Percentiles rank a stretch among this genome's conserved stretches.
Conservation (phyloP, 331 rosid genomes). For the Malus hybrid region DNA sequence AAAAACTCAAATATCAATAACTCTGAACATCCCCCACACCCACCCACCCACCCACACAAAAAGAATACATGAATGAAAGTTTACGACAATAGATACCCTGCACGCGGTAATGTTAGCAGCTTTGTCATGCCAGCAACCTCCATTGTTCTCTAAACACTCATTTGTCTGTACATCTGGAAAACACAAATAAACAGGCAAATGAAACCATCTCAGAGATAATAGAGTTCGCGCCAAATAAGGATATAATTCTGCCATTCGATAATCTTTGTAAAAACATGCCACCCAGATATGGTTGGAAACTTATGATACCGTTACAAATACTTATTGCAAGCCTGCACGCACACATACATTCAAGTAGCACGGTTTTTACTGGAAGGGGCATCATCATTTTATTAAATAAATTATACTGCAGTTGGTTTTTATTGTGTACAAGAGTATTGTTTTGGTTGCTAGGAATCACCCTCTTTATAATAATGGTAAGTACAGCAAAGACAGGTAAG, state of each 20-base stretch:
- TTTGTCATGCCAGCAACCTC: slow-evolving; percentile 90
- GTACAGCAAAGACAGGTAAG: neutral
- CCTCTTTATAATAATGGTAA: neutral
- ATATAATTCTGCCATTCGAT: neutral
- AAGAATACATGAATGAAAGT: neutral
- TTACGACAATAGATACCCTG: slow-evolving; percentile 55
- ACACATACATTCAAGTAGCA: neutral
- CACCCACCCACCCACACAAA: neutral
- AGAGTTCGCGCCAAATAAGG: neutral
- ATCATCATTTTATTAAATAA: neutral
- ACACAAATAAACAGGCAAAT: slow-evolving; percentile 1
- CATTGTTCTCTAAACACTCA: slow-evolving; percentile 85
- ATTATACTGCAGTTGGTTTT: neutral
- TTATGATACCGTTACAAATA: neutral
- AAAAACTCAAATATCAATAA: neutral
- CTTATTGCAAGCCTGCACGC: neutral
- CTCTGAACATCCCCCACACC: neutral
- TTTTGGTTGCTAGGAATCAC: neutral
- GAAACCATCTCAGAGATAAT: neutral
- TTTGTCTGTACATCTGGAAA: slow-evolving; percentile 71
- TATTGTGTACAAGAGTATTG: neutral
- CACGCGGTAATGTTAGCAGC: slow-evolving; percentile 80
- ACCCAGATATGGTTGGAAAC: neutral
- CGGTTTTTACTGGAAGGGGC: neutral
- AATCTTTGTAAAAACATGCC: neutral